Evolutionary conservation across 2,329 filamentous ascomycete species (phyloP).

Genomic region (Talaromyces sp.): DNA sequence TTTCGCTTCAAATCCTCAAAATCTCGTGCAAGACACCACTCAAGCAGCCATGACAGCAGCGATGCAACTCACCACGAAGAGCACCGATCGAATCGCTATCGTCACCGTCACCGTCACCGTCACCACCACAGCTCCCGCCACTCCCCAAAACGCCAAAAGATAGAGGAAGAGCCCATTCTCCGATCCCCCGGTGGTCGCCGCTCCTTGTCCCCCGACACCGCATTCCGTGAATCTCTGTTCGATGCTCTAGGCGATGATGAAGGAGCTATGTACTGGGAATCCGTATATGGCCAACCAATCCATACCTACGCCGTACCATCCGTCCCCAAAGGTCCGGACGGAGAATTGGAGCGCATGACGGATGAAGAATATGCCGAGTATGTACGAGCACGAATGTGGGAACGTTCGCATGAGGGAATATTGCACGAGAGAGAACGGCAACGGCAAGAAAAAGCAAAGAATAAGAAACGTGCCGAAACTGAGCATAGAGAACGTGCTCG

Average conservation of each 20-base stretch:
- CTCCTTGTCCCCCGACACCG: conserved; percentile 63
- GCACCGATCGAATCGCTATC: background rate
- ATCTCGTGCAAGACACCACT: conserved; percentile 10
- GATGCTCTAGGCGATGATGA: conserved; percentile 97
- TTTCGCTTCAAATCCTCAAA: conserved; percentile 36
- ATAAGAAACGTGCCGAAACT: conserved; percentile 40
- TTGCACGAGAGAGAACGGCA: conserved; percentile 69
- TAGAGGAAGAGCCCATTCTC: conserved; percentile 6
- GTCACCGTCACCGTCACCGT: conserved; percentile 22
- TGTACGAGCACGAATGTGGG: conserved; percentile 90
- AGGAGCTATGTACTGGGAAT: conserved; percentile 90
- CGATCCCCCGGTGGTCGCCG: conserved; percentile 11
- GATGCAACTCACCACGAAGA: background rate
- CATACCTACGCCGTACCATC: conserved; percentile 66
- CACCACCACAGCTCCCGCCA: conserved; percentile 24
- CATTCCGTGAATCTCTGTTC: conserved; percentile 91
- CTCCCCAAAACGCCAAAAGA: conserved; percentile 28
- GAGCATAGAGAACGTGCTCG: conserved; percentile 28
- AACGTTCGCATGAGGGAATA: conserved; percentile 82
- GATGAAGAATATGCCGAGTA: conserved; percentile 89
- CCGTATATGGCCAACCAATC: conserved; percentile 93
- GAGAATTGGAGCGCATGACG: conserved; percentile 74
- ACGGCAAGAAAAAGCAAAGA: conserved; percentile 50
- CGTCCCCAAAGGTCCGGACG: conserved; percentile 46
- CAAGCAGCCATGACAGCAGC: conserved; percentile 1